phyloP scores from a whole-genome alignment of 2,329 filamentous ascomycete species.

The Chalara sp. region DNA sequence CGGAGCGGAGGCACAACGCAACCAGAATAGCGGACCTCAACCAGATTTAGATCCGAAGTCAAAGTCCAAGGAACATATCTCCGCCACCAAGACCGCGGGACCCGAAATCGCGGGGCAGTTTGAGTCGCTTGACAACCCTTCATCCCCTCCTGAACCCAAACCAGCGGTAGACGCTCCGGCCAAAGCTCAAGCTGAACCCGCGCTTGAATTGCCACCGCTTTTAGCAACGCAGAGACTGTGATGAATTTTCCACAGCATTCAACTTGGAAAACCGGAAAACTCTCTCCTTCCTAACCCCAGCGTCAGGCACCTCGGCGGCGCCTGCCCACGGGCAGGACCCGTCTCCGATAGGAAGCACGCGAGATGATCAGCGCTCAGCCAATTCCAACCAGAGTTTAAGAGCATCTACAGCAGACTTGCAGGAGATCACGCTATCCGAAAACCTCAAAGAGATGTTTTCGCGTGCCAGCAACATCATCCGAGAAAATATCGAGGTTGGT shows the following conservation, averaged over 20 bases:
- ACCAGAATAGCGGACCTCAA: not conserved
- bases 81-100: not conserved
- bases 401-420: not conserved
- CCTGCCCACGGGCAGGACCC: not conserved
- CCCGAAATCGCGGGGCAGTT: not conserved
- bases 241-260: too few relatives aligned
- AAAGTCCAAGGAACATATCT: not conserved
- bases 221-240: not conserved
- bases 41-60: not conserved
- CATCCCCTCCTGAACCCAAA: not conserved
- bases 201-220: not conserved
- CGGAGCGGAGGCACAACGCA: not conserved
- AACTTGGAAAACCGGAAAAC: too few relatives aligned
- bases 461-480: conserved; percentile 22
- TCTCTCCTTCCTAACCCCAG: not conserved
- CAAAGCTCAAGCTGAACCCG: not conserved
- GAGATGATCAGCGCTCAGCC: not conserved
- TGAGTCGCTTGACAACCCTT: not conserved
- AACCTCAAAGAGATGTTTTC: conserved; percentile 19
- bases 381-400: not conserved
- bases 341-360: not conserved
- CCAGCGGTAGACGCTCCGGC: not conserved
- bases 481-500: conserved; percentile 21
- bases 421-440: not conserved
- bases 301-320: not conserved